Percentiles rank a stretch among this genome's conserved stretches.
These are phyloP conservation scores for Chrysosporium queenslandicum DNA, from an alignment of 2,329 filamentous ascomycete species.

Conservation along the genomic window DNA sequence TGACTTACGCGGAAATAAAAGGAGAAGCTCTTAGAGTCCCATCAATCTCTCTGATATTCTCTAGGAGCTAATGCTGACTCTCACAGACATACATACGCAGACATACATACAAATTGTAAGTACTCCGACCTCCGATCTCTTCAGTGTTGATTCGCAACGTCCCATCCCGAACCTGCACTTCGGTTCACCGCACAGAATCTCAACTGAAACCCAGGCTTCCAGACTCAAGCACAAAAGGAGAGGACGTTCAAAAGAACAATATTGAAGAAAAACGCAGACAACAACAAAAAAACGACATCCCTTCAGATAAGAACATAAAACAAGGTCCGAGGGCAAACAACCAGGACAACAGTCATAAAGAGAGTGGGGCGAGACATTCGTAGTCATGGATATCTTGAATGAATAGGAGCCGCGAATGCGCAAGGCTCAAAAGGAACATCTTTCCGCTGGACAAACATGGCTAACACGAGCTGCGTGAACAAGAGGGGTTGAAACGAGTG, in stretches of 20 bases:
- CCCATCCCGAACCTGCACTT: neutral
- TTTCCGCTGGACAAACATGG: conserved; percentile 4
- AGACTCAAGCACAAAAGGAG: neutral
- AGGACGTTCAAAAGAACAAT: neutral
- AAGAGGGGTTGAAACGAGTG: conserved; percentile 1
- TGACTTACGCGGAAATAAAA: neutral
- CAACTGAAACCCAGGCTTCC: neutral
- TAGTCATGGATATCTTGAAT: conserved; percentile 12
- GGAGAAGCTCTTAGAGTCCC: neutral
- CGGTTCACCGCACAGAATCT: neutral
- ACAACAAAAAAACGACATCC: neutral
- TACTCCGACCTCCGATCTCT: neutral
- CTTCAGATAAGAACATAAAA: conserved; percentile 9
- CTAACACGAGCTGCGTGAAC: neutral
- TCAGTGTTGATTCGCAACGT: neutral
- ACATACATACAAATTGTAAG: conserved; percentile 7
- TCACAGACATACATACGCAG: conserved; percentile 7
- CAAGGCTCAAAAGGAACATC: neutral
- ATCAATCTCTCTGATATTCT: neutral
- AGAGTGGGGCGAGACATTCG: conserved; percentile 8
- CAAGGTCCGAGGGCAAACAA: conserved; percentile 1
- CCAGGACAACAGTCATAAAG: conserved; percentile 4
- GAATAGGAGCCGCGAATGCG: neutral
- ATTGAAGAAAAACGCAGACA: neutral
- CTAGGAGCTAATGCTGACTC: conserved; percentile 3